Evolutionary conservation across 495 filamentous ascomycete genomes (phyloP), one percentile per base, ranked within the genome.

Genomic region (Xylaria grammica): DNA sequence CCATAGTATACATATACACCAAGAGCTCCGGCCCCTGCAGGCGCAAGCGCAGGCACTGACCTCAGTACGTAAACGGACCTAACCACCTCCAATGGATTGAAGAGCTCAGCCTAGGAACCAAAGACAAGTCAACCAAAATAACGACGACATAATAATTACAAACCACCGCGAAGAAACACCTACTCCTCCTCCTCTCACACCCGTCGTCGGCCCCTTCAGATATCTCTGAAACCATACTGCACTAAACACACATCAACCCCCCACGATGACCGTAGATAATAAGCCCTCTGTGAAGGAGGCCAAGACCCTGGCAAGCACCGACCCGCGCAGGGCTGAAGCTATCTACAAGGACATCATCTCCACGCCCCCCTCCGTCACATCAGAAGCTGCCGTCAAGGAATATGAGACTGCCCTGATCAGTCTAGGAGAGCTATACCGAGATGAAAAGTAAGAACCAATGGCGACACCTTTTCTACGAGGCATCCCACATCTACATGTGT

Each of bases 301-400:
- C 76, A 87, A 94, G 84, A 86, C 90, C 79, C 79, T 96, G 63
- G 85, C 84, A 62, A 93, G 91, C 81, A 84, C 86, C 65, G 85
- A 97, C 72, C 88, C 91, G 60, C 79, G 82, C 57, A 91, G 91
- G 81, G 94, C 94, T 57, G 92, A 92, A 77, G 80, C 82, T 60
- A 87, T 89, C 71, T 97, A 93, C 82, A 91, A 94, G 76, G 90
- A 93, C 40, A 90, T 97, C 73, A 86, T 98, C 66, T 89, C 94
- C 34, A 87, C 90, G 74, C 86, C 90, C 20, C 92, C 93, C 17
- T 91, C 92, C 34, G 87, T 88, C 36, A 93, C 87, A 53, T 85
- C 82, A 54, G 94, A 97, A 75, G 86, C 88, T 11, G 92, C 92
- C 38, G 84, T 94, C 65, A 88, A 87, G 75, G 92, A 96, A 71